Percentiles rank a stretch among this genome's conserved stretches.
Evolutionary conservation across 2,329 filamentous ascomycete species (phyloP).

Genomic region (Chaetomiaceae sp.): DNA sequence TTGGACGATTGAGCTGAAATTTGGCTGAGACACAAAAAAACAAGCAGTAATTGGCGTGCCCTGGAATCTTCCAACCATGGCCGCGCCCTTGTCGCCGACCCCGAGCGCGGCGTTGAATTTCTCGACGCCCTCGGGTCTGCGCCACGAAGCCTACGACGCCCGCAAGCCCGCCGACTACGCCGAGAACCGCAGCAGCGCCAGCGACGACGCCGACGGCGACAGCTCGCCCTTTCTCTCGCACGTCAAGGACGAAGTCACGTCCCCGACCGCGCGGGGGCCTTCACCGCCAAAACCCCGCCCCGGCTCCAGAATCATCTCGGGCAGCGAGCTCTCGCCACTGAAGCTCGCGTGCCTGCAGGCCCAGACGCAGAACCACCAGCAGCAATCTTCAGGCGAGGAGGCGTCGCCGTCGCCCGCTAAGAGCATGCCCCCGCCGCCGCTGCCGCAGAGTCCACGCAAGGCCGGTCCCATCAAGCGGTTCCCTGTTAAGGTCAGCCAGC

Average conservation of each 20-base stretch:
- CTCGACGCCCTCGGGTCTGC: conserved; percentile 31
- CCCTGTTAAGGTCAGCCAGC: conserved; percentile 52
- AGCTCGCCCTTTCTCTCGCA: conserved; percentile 32
- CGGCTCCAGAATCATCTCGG: conserved; percentile 54
- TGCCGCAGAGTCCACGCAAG: conserved; percentile 44
- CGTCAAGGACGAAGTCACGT: conserved; percentile 36
- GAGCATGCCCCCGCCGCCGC: conserved; percentile 31
- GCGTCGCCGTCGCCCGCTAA: conserved; percentile 25
- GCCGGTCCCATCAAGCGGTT: conserved; percentile 52
- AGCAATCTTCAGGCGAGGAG: conserved; percentile 25
- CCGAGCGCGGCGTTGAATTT: conserved; percentile 37
- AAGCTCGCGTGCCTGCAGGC: conserved; percentile 43
- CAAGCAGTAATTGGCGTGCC: neutral
- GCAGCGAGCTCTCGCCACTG: conserved; percentile 53
- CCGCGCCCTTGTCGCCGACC: conserved; percentile 39
- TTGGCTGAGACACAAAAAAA: neutral
- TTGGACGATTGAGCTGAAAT: conserved; percentile 3
- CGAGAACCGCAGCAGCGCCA: conserved; percentile 27
- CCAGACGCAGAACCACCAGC: conserved; percentile 20
- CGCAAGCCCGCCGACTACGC: conserved; percentile 24
- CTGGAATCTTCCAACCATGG: conserved; percentile 26
- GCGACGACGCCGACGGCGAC: conserved; percentile 18
- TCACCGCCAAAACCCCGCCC: conserved; percentile 44
- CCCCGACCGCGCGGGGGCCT: conserved; percentile 41
- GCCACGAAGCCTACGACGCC: conserved; percentile 35